Conservation (phyloP, 2,329 filamentous ascomycete genomes). For the Stachybotrys chlorohalonatus region DNA sequence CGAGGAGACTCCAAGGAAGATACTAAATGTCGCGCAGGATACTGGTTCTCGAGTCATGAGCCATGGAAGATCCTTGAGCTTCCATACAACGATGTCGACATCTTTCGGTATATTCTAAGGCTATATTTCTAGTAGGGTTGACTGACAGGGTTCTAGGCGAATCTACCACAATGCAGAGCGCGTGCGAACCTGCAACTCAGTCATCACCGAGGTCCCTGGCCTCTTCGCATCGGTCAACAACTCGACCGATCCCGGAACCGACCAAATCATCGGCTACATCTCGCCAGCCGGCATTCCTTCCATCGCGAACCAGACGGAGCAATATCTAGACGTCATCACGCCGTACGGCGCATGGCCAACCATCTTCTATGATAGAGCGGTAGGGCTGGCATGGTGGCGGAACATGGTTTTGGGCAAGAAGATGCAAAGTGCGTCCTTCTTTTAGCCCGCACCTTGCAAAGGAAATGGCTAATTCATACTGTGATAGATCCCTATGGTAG, state of each 20-base stretch:
- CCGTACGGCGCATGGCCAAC: conserved; percentile 29
- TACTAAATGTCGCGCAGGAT: conserved; percentile 12
- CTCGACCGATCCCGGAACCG: conserved; percentile 23
- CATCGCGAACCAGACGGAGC: conserved; percentile 26
- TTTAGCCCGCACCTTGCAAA: not conserved
- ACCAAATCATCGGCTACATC: conserved; percentile 29
- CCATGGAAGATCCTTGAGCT: conserved; percentile 32
- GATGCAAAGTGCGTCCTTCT: conserved; percentile 28
- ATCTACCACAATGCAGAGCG: conserved; percentile 29
- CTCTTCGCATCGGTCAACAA: conserved; percentile 34
- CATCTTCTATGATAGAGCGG: conserved; percentile 24
- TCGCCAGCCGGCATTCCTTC: conserved; percentile 30
- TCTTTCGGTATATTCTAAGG: conserved; percentile 19
- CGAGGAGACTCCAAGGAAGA: too few species aligned
- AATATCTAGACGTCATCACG: conserved; percentile 31
- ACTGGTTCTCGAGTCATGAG: conserved; percentile 31
- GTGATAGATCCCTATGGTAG: conserved; percentile 27
- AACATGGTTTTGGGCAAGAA: conserved; percentile 31
- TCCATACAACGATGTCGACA: conserved; percentile 30
- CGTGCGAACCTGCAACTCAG: conserved; percentile 31
- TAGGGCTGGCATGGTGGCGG: conserved; percentile 32
- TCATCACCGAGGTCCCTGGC: conserved; percentile 24
- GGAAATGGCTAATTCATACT: not conserved
- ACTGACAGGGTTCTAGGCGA: conserved; percentile 12
- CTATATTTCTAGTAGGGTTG: not conserved